phyloP scores from a whole-genome alignment of 306 rosid species.

The Trichosanthes truncata region DNA sequence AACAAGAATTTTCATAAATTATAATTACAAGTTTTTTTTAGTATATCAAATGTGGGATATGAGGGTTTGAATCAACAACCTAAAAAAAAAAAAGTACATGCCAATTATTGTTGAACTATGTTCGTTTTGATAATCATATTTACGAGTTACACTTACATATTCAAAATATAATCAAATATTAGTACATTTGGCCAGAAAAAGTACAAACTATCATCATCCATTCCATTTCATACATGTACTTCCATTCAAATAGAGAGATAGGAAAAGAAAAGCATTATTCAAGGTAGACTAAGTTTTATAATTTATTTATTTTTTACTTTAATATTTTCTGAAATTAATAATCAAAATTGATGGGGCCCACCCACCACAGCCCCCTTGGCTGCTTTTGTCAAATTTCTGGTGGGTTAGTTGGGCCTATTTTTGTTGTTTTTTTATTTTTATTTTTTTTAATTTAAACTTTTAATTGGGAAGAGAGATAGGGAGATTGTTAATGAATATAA shows the following conservation, averaged over 20 bases:
- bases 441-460: neutral
- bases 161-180: neutral
- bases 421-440: too few relatives aligned
- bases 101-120: too few relatives aligned
- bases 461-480: neutral
- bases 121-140: too few relatives aligned
- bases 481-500: neutral
- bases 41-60: too few relatives aligned
- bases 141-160: too few relatives aligned
- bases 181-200: neutral
- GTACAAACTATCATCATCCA: neutral
- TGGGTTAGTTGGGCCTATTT: neutral
- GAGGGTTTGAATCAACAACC: too few relatives aligned
- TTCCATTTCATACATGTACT: neutral
- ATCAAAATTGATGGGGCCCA: neutral
- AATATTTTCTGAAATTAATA: neutral
- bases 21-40: too few relatives aligned
- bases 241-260: neutral
- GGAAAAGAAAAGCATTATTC: neutral
- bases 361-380: neutral
- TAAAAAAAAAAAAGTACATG: too few relatives aligned
- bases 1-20: too few relatives aligned
- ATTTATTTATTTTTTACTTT: too few relatives aligned
- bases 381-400: neutral
- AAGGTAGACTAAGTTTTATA: neutral